Base-by-base conservation (phyloP, 108 stramenopile species). In the Pseudonitzschia delicatissima region DNA sequence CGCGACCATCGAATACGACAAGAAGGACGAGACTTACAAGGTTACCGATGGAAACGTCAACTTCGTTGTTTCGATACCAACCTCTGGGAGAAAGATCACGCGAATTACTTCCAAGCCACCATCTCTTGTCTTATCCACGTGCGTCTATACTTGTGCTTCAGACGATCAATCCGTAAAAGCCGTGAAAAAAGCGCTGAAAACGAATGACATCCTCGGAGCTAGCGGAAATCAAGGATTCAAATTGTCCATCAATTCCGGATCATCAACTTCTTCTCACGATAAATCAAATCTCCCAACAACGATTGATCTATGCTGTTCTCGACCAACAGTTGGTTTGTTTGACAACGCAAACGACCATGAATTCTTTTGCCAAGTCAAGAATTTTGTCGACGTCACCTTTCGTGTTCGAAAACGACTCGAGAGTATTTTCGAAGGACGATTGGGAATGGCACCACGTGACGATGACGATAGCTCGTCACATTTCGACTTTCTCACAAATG, bases 151-250 rank as follows among this genome's bases (percentile, higher is more conserved):
- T 18, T 51, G 21, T 25, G 0, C 21, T 11, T 51, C 50, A 23
- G 13, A 15, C 13, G n/a, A 18, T 18, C 50, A 51, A 23, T 36
- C 67, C 32, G 31, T 28, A 3, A 13, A 26, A 6, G 55, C 62
- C 13, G 50, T 71, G 69, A 36, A 33, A n/a, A 62, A 71, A 33
- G 69, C 69, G 6, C 23, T 71, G 37, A 34, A 57, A 44, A 47
- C 62, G 13, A 71, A 71, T 58, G 62, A 71, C 37, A 17, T 71
- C 5, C 39, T 23, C 13, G 58, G 29, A n/a, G n/a, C n/a, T n/a
- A n/a, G n/a, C 15, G 36, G 28, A 11, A 49, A 40, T 12, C 25
- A 50, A 12, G 61, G 69, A 15, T 62, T 31, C 25, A 37, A 39
- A 20, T 28, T 71, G 48, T n/a, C 69, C 8, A 33, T 71, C 31